phyloP scores from a whole-genome alignment of 1,139 yeast genomes.

The Debaryomyces sp. region DNA sequence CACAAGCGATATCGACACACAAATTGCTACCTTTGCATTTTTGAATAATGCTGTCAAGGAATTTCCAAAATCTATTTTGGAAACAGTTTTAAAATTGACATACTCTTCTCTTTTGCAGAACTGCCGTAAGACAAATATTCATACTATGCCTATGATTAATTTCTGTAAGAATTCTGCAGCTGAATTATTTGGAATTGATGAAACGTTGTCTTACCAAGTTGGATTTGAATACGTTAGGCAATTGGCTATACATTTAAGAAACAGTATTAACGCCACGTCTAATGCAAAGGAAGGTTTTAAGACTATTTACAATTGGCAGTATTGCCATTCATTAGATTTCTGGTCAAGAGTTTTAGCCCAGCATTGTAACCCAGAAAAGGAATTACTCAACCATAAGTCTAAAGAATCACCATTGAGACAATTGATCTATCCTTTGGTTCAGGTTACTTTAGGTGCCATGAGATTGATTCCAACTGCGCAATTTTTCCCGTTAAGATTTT shows the following conservation, averaged over 20 bases:
- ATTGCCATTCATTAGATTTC: constrained; percentile 90
- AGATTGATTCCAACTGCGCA: constrained; percentile 92
- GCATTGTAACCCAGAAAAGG: constrained; percentile 66
- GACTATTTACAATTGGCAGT: constrained; percentile 93
- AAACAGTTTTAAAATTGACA: constrained; percentile 64
- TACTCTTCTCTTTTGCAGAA: constrained; percentile 81
- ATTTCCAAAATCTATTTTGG: constrained; percentile 65
- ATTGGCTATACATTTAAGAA: constrained; percentile 88
- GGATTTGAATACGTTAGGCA: constrained; percentile 95
- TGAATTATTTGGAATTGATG: constrained; percentile 78
- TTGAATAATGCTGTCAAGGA: constrained; percentile 74
- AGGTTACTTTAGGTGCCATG: constrained; percentile 90
- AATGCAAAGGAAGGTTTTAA: constrained; percentile 65
- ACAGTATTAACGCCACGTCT: constrained; percentile 71
- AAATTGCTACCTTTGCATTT: constrained; percentile 86
- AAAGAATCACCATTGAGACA: constrained; percentile 77
- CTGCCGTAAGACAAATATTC: constrained; percentile 80
- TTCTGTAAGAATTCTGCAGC: constrained; percentile 91
- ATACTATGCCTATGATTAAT: constrained; percentile 83
- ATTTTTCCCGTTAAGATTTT: constrained; percentile 92
- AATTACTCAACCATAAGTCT: constrained; percentile 45
- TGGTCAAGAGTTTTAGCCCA: constrained; percentile 89
- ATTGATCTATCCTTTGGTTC: constrained; percentile 91
- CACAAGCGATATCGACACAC: constrained; percentile 71
- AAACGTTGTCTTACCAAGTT: constrained; percentile 73